phyloP scores from a whole-genome alignment of 306 rosid species.

The Abrus pulchellus region DNA sequence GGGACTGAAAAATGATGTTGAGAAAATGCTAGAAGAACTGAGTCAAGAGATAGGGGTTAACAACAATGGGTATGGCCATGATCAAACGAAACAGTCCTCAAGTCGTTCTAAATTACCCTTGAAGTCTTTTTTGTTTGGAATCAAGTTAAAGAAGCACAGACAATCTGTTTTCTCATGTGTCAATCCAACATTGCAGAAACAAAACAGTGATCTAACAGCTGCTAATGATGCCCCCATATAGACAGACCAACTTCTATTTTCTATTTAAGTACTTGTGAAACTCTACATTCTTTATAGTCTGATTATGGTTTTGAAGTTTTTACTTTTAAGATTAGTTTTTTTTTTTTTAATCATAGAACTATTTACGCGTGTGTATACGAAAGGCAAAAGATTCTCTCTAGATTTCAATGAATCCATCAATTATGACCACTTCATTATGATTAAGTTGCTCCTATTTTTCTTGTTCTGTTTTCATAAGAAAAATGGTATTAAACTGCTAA shows the following conservation, averaged over 20 bases:
- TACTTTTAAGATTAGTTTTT: conserved; percentile 5
- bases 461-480: not conserved
- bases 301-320: conserved; percentile 10
- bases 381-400: not conserved
- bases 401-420: not conserved
- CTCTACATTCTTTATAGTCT: conserved; percentile 11
- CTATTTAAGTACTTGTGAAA: not conserved
- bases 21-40: conserved; percentile 64
- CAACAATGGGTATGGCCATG: conserved; percentile 1
- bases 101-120: conserved; percentile 67
- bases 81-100: conserved; percentile 48
- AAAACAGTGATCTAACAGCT: conserved; percentile 51
- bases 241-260: conserved; percentile 31
- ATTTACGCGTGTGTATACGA: not conserved
- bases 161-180: conserved; percentile 67
- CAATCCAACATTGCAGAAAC: conserved; percentile 64
- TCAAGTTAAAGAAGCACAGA: conserved; percentile 73
- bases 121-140: conserved; percentile 88
- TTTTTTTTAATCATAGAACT: conserved; percentile 13
- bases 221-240: conserved; percentile 43
- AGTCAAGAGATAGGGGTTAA: conserved; percentile 62
- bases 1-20: conserved; percentile 62
- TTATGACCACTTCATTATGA: not conserved
- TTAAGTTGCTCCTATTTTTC: not conserved
- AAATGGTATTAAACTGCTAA: not conserved